Percentiles rank a stretch among this genome's conserved stretches.
phyloP scores from a whole-genome alignment of 2,329 filamentous ascomycete species.

The Sphaerulina musiva region DNA sequence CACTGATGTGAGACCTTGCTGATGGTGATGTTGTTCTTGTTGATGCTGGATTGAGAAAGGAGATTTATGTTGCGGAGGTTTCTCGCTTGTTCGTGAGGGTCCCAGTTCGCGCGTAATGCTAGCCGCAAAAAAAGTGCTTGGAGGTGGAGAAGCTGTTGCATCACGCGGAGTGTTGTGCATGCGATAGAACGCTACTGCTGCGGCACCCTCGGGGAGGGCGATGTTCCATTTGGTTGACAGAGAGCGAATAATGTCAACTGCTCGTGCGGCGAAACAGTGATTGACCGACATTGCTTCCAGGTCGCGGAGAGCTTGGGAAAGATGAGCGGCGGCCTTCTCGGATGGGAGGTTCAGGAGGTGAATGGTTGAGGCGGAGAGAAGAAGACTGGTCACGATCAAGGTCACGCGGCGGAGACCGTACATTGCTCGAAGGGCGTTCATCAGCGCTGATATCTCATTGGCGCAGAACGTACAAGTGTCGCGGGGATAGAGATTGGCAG shows the following conservation, averaged over 20 bases:
- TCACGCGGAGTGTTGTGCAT: background rate
- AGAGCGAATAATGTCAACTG: constrained; percentile 39
- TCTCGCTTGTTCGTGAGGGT: constrained; percentile 11
- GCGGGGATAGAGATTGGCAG: constrained; percentile 56
- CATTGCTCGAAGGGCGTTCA: constrained; percentile 39
- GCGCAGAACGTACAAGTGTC: constrained; percentile 56
- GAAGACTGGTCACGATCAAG: constrained; percentile 36
- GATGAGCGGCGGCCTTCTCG: constrained; percentile 33
- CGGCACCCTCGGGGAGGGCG: constrained; percentile 36
- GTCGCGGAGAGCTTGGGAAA: constrained; percentile 39
- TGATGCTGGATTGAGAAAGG: constrained; percentile 24
- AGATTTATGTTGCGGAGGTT: constrained; percentile 13
- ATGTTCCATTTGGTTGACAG: constrained; percentile 42
- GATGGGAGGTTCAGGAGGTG: constrained; percentile 42
- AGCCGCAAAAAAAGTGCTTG: constrained; percentile 29
- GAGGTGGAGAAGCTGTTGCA: constrained; percentile 18
- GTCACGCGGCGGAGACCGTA: constrained; percentile 40
- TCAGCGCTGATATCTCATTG: constrained; percentile 40
- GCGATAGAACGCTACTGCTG: constrained; percentile 27
- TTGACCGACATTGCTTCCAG: constrained; percentile 40
- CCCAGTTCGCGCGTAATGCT: constrained; percentile 26
- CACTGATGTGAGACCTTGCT: constrained; percentile 19
- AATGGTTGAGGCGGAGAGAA: constrained; percentile 40
- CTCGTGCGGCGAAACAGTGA: constrained; percentile 40
- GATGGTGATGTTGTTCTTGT: background rate